These are phyloP conservation scores for Litsea cubeba DNA, from an alignment of 164 flowering plant genomes.

Conservation along the genomic window DNA sequence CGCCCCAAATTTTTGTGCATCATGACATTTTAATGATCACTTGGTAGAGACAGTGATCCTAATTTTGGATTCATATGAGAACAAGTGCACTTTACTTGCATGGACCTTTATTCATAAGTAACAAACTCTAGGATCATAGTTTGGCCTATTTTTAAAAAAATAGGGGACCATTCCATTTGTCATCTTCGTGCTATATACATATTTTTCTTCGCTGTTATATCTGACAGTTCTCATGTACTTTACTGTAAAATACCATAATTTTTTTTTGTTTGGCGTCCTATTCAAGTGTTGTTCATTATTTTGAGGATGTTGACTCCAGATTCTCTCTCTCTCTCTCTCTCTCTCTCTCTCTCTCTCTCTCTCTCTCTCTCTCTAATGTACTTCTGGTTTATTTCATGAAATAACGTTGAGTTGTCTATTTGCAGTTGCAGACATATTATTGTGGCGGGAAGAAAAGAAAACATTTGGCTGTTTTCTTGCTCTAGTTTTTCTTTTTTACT, in stretches of 20 bases:
- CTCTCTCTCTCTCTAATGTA: background rate
- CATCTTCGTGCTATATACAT: background rate
- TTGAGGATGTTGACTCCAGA: background rate
- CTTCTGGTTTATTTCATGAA: background rate
- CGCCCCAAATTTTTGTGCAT: background rate
- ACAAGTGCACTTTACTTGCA: background rate
- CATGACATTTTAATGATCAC: background rate
- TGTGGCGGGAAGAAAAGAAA: slow-evolving; percentile 88
- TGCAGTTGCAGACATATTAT: slow-evolving; percentile 88
- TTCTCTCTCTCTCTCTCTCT: no score
- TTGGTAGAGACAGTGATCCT: background rate
- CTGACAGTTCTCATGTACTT: background rate
- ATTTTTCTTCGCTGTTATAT: background rate
- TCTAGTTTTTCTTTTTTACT: slow-evolving; percentile 45
- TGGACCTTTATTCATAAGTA: background rate
- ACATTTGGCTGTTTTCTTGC: slow-evolving; percentile 57
- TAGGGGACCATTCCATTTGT: background rate
- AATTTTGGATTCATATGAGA: no score
- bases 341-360: no score
- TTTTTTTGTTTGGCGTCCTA: no score
- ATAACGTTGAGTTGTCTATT: slow-evolving; percentile 22
- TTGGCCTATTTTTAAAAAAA: background rate
- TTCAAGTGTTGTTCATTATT: background rate
- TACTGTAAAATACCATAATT: background rate
- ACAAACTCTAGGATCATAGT: background rate